phyloP scores from a whole-genome alignment of 2,329 filamentous ascomycete genomes.

The Aspergillus glaucus region DNA sequence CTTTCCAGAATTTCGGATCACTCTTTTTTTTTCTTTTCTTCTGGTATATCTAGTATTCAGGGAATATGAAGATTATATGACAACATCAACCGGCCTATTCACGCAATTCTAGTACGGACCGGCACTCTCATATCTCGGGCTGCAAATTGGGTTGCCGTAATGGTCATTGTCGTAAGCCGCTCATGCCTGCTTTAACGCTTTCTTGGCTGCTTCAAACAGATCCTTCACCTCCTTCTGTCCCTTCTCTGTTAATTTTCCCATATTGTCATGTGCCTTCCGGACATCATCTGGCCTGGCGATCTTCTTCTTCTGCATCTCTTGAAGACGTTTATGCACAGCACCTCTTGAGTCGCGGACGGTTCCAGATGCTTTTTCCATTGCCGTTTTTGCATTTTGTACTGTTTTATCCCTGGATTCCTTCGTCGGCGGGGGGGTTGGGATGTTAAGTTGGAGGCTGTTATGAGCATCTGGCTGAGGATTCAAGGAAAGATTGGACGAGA shows the following conservation, averaged over 20 bases:
- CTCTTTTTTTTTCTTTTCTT: too few relatives aligned
- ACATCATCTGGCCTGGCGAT: conserved; percentile 40
- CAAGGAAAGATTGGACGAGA: conserved; percentile 37
- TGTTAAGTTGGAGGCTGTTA: conserved; percentile 40
- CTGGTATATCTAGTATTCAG: too few relatives aligned
- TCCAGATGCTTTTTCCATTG: conserved; percentile 37
- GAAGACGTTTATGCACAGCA: conserved; percentile 39
- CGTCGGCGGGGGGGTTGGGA: conserved; percentile 42
- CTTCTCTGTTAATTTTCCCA: conserved; percentile 43
- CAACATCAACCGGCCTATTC: too few relatives aligned
- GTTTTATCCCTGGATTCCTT: conserved; percentile 41
- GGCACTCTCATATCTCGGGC: too few relatives aligned
- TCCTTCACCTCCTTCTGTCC: conserved; percentile 43
- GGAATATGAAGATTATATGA: too few relatives aligned
- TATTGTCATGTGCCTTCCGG: conserved; percentile 40
- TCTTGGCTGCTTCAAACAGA: conserved; percentile 38
- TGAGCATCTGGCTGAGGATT: conserved; percentile 38
- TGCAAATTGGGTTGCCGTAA: not conserved
- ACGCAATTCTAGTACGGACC: too few relatives aligned
- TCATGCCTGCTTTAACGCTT: conserved; percentile 30
- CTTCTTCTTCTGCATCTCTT: conserved; percentile 40
- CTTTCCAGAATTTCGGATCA: too few relatives aligned
- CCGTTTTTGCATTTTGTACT: conserved; percentile 34
- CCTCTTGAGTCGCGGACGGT: conserved; percentile 39
- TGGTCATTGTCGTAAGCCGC: not conserved